Conservation (phyloP, 2,329 filamentous ascomycete species). For the Ilyonectria sp. region DNA sequence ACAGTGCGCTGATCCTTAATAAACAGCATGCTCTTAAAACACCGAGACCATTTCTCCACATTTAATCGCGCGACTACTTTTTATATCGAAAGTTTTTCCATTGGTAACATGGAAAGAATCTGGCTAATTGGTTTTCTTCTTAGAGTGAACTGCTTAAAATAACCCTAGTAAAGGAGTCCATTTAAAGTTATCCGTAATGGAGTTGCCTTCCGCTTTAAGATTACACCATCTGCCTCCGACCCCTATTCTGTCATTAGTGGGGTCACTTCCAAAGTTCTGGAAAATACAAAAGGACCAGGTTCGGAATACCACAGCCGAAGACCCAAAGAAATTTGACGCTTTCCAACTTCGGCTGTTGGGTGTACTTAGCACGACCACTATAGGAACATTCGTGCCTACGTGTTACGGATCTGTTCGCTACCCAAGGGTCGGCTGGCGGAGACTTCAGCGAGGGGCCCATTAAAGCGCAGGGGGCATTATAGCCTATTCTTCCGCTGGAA, state of each 20-base stretch:
- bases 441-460: constrained; percentile 2
- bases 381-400: constrained; percentile 4
- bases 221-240: constrained; percentile 1
- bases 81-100: constrained; percentile 4
- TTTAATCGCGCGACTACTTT: constrained; percentile 7
- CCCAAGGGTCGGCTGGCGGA: constrained; percentile 2
- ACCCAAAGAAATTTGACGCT: constrained; percentile 6
- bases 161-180: constrained; percentile 1
- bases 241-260: constrained; percentile 1
- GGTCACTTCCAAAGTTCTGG: neutral
- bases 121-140: neutral
- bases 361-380: neutral
- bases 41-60: neutral
- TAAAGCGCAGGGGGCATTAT: constrained; percentile 7
- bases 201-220: constrained; percentile 11
- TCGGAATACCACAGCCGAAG: constrained; percentile 10
- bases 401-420: constrained; percentile 5
- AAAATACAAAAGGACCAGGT: constrained; percentile 6
- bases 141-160: constrained; percentile 6
- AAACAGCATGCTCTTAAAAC: constrained; percentile 5
- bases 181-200: neutral
- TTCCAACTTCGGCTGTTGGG: constrained; percentile 3
- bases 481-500: constrained; percentile 1
- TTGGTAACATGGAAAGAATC: neutral
- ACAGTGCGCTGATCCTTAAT: constrained; percentile 8